Evolutionary conservation across 306 rosid species (phyloP).

Genomic region (Trifolium pratense): DNA sequence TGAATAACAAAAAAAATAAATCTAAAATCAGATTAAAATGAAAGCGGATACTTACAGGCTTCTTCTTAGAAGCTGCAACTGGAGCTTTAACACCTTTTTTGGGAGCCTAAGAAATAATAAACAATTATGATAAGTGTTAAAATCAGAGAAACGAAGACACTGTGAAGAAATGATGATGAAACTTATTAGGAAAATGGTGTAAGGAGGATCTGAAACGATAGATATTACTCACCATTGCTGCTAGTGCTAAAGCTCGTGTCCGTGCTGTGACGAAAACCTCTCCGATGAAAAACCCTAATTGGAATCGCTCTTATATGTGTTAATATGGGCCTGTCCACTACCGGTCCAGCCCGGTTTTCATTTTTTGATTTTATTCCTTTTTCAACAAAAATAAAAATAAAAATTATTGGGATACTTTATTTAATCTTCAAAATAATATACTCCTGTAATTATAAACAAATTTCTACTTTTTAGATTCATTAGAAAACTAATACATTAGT

Average conservation of each 20-base stretch:
- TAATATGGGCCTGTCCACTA: neutral
- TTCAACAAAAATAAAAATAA: no score
- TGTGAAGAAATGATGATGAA: neutral
- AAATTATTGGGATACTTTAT: no score
- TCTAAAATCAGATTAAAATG: neutral
- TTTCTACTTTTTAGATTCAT: no score
- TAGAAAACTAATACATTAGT: no score
- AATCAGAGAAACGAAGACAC: neutral
- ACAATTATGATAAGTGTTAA: neutral
- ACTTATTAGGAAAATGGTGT: neutral
- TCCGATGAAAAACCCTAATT: slow-evolving; percentile 30
- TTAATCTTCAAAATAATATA: no score
- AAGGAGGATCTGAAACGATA: neutral
- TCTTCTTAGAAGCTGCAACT: slow-evolving; percentile 56
- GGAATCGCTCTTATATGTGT: slow-evolving; percentile 11
- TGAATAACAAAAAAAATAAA: neutral
- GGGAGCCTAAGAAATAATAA: slow-evolving; percentile 47
- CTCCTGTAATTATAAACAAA: no score
- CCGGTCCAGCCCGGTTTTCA: neutral
- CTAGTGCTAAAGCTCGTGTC: neutral
- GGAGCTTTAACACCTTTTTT: slow-evolving; percentile 60
- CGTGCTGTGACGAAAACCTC: slow-evolving; percentile 20
- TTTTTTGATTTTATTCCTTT: no score
- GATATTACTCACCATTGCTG: slow-evolving; percentile 39
- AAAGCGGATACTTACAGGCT: slow-evolving; percentile 34